A percentile compares a stretch with the other conserved stretches of the same genome.
These are phyloP conservation scores for Cyphellophora europaea DNA, from an alignment of 2,329 filamentous ascomycete species.

Conservation along the genomic window DNA sequence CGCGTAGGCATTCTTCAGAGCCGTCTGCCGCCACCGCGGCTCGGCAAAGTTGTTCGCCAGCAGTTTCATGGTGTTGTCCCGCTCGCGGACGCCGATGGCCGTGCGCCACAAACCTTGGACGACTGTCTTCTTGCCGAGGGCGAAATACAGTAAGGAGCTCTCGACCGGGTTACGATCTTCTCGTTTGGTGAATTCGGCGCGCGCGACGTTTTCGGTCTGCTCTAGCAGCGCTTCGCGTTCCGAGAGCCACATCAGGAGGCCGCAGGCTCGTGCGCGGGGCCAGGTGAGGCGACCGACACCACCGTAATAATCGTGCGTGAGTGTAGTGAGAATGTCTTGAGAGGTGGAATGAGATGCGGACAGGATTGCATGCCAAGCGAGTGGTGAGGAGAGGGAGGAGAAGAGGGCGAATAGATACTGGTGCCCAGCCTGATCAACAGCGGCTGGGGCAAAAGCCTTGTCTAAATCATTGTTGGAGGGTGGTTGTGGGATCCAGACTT, in stretches of 20 bases:
- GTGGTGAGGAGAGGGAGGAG: slow-evolving; percentile 57
- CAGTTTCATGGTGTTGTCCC: slow-evolving; percentile 66
- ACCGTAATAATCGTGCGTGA: slow-evolving; percentile 71
- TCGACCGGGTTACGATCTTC: slow-evolving; percentile 84
- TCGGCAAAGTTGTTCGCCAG: slow-evolving; percentile 87
- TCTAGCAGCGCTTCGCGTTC: slow-evolving; percentile 62
- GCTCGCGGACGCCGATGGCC: slow-evolving; percentile 81
- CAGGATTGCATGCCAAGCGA: slow-evolving; percentile 62
- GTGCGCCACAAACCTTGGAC: slow-evolving; percentile 91
- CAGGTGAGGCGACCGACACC: slow-evolving; percentile 63
- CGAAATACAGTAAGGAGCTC: slow-evolving; percentile 85
- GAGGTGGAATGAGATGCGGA: slow-evolving; percentile 59
- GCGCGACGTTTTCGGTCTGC: slow-evolving; percentile 83
- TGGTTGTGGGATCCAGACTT: background rate
- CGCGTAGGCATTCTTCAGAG: slow-evolving; percentile 93
- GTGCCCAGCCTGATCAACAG: background rate
- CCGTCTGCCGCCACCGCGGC: slow-evolving; percentile 75
- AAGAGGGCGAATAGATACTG: slow-evolving; percentile 48
- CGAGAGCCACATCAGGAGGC: slow-evolving; percentile 89
- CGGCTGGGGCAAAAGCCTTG: background rate
- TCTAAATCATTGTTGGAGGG: background rate
- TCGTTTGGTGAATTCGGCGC: slow-evolving; percentile 78
- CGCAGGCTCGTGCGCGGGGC: slow-evolving; percentile 76
- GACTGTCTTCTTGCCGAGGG: slow-evolving; percentile 81
- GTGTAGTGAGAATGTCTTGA: slow-evolving; percentile 81